These are phyloP conservation scores for Agrocybe chaxingu DNA, from an alignment of 768 basidiomycete species.

Conservation along the genomic window DNA sequence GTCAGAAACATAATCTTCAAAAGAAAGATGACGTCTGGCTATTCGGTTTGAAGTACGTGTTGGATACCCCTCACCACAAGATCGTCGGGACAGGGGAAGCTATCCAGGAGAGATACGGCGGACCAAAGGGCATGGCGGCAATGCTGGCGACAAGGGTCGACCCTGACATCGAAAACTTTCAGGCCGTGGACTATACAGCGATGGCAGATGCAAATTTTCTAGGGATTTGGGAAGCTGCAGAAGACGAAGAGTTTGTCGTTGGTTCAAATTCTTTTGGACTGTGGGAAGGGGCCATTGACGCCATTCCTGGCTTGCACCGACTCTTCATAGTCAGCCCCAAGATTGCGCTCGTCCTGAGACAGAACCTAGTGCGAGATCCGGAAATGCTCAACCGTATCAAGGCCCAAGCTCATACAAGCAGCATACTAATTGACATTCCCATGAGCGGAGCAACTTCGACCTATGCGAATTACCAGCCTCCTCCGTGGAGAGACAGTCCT, in stretches of 20 bases:
- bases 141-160: slow-evolving; percentile 7
- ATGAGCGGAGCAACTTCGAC: not conserved
- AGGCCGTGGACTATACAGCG: slow-evolving; percentile 16
- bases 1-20: slow-evolving; percentile 13
- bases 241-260: slow-evolving; percentile 25
- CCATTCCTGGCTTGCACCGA: slow-evolving; percentile 13
- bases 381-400: not conserved
- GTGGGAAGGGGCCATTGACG: slow-evolving; percentile 22
- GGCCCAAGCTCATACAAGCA: not conserved
- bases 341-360: slow-evolving; percentile 21
- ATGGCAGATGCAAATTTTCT: slow-evolving; percentile 15
- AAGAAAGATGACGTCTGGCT: slow-evolving; percentile 21
- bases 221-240: slow-evolving; percentile 24
- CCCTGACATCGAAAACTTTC: slow-evolving; percentile 14
- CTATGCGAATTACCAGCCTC: not conserved
- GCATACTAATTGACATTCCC: slow-evolving; percentile 8
- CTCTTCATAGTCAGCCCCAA: slow-evolving; percentile 28
- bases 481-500: not conserved
- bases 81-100: slow-evolving; percentile 8
- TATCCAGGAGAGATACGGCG: slow-evolving; percentile 4
- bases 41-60: slow-evolving; percentile 19
- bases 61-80: slow-evolving; percentile 21
- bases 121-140: not conserved
- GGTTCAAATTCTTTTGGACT: slow-evolving; percentile 25
- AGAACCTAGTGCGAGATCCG: not conserved